Percentiles rank a stretch among this genome's conserved stretches.
Conservation (phyloP, 208 protist species). For the Acanthamoeba healyi region DNA sequence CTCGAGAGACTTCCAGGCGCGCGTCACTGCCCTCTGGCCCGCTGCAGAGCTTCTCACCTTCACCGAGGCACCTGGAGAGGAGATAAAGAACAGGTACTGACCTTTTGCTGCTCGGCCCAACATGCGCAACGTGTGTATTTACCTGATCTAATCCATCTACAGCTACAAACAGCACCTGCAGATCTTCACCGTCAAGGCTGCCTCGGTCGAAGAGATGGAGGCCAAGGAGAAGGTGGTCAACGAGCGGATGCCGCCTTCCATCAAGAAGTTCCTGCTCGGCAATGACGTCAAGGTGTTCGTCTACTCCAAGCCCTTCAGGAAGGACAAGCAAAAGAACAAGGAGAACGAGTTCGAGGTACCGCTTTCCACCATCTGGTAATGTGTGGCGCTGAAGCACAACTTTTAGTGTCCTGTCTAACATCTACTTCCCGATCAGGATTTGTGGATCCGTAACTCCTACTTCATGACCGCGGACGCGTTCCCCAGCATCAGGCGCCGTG, state of each 20-base stretch:
- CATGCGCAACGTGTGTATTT: too few relatives aligned
- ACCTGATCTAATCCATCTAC: too few relatives aligned
- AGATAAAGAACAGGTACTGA: constrained; percentile 45
- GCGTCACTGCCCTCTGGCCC: constrained; percentile 34
- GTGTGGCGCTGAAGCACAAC: too few relatives aligned
- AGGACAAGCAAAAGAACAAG: constrained; percentile 73
- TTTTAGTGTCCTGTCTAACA: too few relatives aligned
- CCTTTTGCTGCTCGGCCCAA: not conserved
- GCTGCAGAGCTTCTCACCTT: constrained; percentile 68
- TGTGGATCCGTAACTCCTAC: constrained; percentile 84
- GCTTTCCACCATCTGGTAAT: not conserved
- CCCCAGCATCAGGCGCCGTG: constrained; percentile 79
- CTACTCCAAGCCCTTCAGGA: constrained; percentile 84
- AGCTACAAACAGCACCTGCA: constrained; percentile 76
- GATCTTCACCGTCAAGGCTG: constrained; percentile 73
- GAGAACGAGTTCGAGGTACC: constrained; percentile 78
- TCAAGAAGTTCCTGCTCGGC: constrained; percentile 65
- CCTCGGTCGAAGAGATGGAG: constrained; percentile 65
- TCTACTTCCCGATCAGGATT: constrained; percentile 1
- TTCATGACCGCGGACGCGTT: constrained; percentile 79
- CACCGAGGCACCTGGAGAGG: constrained; percentile 64
- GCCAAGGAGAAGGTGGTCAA: constrained; percentile 68
- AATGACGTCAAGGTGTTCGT: constrained; percentile 82
- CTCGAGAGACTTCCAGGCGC: constrained; percentile 67
- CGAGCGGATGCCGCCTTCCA: constrained; percentile 60